Percentiles rank a stretch among this genome's conserved stretches.
Conservation (phyloP, 2,329 filamentous ascomycete genomes). For the Xylariaceae sp. region DNA sequence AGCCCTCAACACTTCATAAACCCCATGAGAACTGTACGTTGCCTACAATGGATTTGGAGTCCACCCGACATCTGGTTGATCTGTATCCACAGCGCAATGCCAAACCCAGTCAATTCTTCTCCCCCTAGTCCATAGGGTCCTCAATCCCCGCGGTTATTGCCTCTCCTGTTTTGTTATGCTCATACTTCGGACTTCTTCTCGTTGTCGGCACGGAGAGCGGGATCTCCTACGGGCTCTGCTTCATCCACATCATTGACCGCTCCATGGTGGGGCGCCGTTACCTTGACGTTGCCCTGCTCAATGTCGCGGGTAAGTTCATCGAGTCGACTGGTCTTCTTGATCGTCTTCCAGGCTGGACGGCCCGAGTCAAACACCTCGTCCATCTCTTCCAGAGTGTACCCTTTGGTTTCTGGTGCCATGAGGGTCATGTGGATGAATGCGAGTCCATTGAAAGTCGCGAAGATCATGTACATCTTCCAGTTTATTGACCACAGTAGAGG, state of each 20-base stretch:
- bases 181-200: too few relatives aligned
- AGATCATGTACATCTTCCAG: conserved; percentile 70
- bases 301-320: conserved; percentile 49
- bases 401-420: conserved; percentile 62
- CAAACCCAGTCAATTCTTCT: too few relatives aligned
- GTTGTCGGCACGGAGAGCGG: too few relatives aligned
- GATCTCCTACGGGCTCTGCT: too few relatives aligned
- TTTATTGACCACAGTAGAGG: conserved; percentile 54
- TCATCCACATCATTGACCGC: not conserved
- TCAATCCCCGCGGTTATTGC: too few relatives aligned
- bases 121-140: too few relatives aligned
- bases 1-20: too few relatives aligned
- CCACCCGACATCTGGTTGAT: too few relatives aligned
- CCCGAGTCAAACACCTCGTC: conserved; percentile 68
- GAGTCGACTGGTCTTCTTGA: conserved; percentile 41
- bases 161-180: too few relatives aligned
- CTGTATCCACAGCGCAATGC: too few relatives aligned
- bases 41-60: too few relatives aligned
- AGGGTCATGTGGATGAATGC: conserved; percentile 70
- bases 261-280: conserved; percentile 19
- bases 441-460: conserved; percentile 67
- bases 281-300: conserved; percentile 43
- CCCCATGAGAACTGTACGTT: too few relatives aligned
- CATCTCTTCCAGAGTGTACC: conserved; percentile 74
- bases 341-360: conserved; percentile 56